Conservation (phyloP, 306 rosid species). For the Prosopis cineraria region DNA sequence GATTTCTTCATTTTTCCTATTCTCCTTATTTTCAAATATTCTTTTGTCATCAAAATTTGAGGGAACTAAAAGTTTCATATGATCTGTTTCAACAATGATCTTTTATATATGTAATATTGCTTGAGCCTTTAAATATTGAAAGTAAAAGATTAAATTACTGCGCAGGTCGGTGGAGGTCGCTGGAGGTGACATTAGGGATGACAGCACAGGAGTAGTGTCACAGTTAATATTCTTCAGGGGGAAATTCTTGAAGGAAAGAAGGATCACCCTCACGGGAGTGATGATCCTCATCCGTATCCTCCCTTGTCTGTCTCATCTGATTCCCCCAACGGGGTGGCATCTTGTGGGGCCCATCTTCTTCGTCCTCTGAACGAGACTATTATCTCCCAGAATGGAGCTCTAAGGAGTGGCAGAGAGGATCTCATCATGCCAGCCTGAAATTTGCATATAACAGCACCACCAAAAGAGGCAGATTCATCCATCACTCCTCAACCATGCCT, state of each 20-base stretch:
- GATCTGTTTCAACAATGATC: too few species aligned
- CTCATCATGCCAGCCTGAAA: slow-evolving; percentile 62
- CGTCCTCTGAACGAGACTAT: slow-evolving; percentile 70
- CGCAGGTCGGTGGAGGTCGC: slow-evolving; percentile 52
- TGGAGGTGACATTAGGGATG: slow-evolving; percentile 87
- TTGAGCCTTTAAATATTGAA: too few species aligned
- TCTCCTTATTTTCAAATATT: too few species aligned
- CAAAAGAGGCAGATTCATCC: not conserved
- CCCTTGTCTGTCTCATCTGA: slow-evolving; percentile 53
- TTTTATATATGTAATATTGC: too few species aligned
- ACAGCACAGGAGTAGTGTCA: slow-evolving; percentile 85
- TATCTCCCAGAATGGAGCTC: slow-evolving; percentile 74
- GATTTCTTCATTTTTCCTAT: too few species aligned
- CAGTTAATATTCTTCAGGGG: slow-evolving; percentile 86
- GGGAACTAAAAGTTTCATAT: too few species aligned
- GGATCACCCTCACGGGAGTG: slow-evolving; percentile 82
- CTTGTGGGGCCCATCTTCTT: slow-evolving; percentile 63
- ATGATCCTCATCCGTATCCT: slow-evolving; percentile 79
- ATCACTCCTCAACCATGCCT: not conserved
- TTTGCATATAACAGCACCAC: slow-evolving; percentile 58
- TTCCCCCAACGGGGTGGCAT: slow-evolving; percentile 97
- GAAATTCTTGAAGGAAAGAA: slow-evolving; percentile 67
- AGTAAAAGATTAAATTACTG: not conserved
- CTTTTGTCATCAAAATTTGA: too few species aligned
- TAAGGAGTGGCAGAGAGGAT: slow-evolving; percentile 63